Evolutionary conservation across 306 rosid species (phyloP), one percentile per base, ranked within the genome.

Genomic region (Cucurbita pepo): DNA sequence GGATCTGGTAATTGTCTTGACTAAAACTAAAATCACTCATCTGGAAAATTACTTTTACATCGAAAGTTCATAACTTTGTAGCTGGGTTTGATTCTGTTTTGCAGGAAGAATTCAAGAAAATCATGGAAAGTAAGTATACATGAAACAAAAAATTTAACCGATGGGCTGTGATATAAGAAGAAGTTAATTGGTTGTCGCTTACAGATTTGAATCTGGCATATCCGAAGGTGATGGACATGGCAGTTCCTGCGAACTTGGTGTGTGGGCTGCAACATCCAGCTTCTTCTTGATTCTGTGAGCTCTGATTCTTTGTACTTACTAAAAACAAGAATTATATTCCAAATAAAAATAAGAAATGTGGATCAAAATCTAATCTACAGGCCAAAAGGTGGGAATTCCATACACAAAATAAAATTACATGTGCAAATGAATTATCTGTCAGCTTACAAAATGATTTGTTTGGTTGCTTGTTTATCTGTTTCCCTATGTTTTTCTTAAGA

Each of bases 161-260:
- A 59, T 59, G 6, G 52, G 0, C 58, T 48, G 45, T 50, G 38
- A 8, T 69, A 30, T 30, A 30, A 30, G 34, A 69, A 47, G 36
- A 57, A 47, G 59, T 30, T 14, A 4, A 15, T 8, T 11, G 51
- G 53, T 56, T 75, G 41, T 21, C 69, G 34, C 71, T 71, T 73
- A 71, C 95, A 91, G 99, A 89, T 88, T 94, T 95, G 75, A 95
- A 89, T 38, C 85, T 95, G 25, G 8, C 97, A 12, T 91, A 91
- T 81, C 99, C 99, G 19, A 95, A 91, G 79, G 85, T 89, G 97
- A 95, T 95, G 15, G 96, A 95, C 78, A 25, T 84, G 18, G 99
- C 97, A 71, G 96, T 91, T 16, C 99, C 99, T 6, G 90, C 91
- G 5, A 95, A 95, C 75, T 56, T 91, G 90, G 89, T 83, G 65